A percentile compares a stretch with the other conserved stretches of the same genome.
These are phyloP conservation scores for Pleurotus eryngii DNA, from an alignment of 768 basidiomycete species.

Conservation along the genomic window DNA sequence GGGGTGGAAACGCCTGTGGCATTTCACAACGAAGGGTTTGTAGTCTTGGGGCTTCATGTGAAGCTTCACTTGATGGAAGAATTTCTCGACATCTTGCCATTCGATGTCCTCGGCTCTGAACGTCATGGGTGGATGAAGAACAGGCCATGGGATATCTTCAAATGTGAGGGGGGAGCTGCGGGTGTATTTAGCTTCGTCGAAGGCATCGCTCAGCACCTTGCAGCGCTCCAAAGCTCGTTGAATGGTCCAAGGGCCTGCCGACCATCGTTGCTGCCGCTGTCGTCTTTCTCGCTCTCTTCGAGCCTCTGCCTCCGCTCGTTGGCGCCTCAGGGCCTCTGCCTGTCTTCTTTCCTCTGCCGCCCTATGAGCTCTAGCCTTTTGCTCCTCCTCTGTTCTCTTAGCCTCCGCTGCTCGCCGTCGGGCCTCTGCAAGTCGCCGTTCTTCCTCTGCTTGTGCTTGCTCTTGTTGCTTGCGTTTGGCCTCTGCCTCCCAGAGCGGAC, in stretches of 20 bases:
- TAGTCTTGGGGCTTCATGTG: constrained; percentile 48
- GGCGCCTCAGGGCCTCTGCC: constrained; percentile 17
- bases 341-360: constrained; percentile 23
- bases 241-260: constrained; percentile 58
- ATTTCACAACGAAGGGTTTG: constrained; percentile 63
- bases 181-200: constrained; percentile 60
- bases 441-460: constrained; percentile 29
- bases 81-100: constrained; percentile 67
- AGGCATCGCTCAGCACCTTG: constrained; percentile 52
- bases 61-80: constrained; percentile 53
- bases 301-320: constrained; percentile 28
- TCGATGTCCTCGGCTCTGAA: constrained; percentile 65
- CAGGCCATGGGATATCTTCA: constrained; percentile 75
- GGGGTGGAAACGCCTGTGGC: constrained; percentile 74
- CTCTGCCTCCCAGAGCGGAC: constrained; percentile 58
- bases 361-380: constrained; percentile 18
- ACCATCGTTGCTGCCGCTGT: constrained; percentile 55
- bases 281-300: constrained; percentile 32
- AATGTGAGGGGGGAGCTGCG: constrained; percentile 50
- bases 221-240: constrained; percentile 72
- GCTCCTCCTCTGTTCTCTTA: constrained; percentile 22
- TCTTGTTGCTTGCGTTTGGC: constrained; percentile 44
- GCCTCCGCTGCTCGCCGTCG: constrained; percentile 26
- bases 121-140: constrained; percentile 47
- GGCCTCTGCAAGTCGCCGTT: constrained; percentile 30